phyloP scores from a whole-genome alignment of 2,329 filamentous ascomycete species.

The Plectosphaerella plurivora region DNA sequence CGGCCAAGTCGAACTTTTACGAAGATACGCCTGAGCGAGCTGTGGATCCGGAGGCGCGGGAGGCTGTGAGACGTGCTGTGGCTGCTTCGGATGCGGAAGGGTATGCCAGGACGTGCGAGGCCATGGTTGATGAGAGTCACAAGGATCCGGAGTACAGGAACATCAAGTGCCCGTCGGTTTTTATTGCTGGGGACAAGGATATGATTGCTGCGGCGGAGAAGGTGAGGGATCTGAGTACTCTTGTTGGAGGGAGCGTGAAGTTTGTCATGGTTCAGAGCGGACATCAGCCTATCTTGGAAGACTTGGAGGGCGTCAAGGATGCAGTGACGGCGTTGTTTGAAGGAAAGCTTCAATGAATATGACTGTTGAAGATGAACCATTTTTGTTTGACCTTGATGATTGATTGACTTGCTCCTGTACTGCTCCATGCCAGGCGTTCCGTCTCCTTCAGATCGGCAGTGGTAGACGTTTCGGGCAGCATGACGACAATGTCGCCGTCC shows the following conservation, averaged over 20 bases:
- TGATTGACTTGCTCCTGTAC: no score
- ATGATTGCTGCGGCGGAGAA: slow-evolving; percentile 21
- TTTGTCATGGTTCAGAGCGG: slow-evolving; percentile 15
- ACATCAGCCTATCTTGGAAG: slow-evolving; percentile 12
- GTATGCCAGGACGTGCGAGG: slow-evolving; percentile 25
- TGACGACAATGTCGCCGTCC: slow-evolving; percentile 54
- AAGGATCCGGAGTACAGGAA: slow-evolving; percentile 23
- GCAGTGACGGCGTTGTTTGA: slow-evolving; percentile 4
- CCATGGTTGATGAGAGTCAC: slow-evolving; percentile 20
- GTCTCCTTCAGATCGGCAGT: slow-evolving; percentile 41
- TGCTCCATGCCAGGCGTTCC: slow-evolving; percentile 15
- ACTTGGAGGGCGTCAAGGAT: slow-evolving; percentile 1
- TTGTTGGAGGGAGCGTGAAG: slow-evolving; percentile 24
- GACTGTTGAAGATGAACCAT: no score
- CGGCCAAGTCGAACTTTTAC: slow-evolving; percentile 21
- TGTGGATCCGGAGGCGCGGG: slow-evolving; percentile 8
- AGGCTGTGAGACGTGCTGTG: slow-evolving; percentile 21
- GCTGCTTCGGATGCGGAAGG: slow-evolving; percentile 22
- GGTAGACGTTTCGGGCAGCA: slow-evolving; percentile 41
- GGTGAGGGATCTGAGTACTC: slow-evolving; percentile 17
- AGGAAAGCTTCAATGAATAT: background rate
- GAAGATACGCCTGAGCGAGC: slow-evolving; percentile 12
- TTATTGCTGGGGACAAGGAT: slow-evolving; percentile 25
- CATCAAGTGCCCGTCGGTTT: slow-evolving; percentile 21
- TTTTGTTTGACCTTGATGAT: no score